Percentiles rank a stretch among this genome's conserved stretches.
Evolutionary conservation across 208 protist genomes (phyloP).

Genomic region (Leptomonas pyrrhocoris): DNA sequence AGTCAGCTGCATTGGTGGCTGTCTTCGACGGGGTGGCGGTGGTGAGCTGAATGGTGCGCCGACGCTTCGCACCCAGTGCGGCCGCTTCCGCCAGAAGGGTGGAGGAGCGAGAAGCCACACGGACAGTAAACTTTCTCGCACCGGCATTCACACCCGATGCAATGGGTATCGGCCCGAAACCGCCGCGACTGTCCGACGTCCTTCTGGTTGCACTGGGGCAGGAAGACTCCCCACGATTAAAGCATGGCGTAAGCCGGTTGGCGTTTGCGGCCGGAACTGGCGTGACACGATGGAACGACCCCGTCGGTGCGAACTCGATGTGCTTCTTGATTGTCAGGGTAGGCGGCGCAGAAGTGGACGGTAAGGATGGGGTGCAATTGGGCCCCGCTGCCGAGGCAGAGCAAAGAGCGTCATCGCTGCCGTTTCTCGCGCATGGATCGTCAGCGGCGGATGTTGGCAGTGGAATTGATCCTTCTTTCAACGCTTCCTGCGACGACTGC

Average conservation of each 20-base stretch:
- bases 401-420: too few species aligned
- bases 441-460: too few species aligned
- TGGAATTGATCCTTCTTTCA: too few species aligned
- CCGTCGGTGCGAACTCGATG: constrained; percentile 29
- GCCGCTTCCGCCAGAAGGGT: constrained; percentile 29
- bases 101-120: constrained; percentile 27
- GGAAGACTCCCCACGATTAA: neutral
- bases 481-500: too few species aligned
- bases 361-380: neutral
- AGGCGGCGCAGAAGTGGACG: neutral
- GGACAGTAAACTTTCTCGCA: constrained; percentile 18
- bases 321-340: constrained; percentile 1
- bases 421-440: too few species aligned
- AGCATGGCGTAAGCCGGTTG: constrained; percentile 2
- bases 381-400: too few species aligned
- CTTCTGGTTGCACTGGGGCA: neutral
- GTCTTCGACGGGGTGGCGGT: neutral
- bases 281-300: constrained; percentile 19
- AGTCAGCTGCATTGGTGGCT: neutral
- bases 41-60: neutral
- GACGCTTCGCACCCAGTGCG: constrained; percentile 23
- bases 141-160: neutral
- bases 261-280: constrained; percentile 31
- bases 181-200: neutral
- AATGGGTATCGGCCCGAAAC: neutral